These are phyloP conservation scores for Rhododendron mucronatum DNA, from an alignment of 148 eudicot species.

Conservation along the genomic window DNA sequence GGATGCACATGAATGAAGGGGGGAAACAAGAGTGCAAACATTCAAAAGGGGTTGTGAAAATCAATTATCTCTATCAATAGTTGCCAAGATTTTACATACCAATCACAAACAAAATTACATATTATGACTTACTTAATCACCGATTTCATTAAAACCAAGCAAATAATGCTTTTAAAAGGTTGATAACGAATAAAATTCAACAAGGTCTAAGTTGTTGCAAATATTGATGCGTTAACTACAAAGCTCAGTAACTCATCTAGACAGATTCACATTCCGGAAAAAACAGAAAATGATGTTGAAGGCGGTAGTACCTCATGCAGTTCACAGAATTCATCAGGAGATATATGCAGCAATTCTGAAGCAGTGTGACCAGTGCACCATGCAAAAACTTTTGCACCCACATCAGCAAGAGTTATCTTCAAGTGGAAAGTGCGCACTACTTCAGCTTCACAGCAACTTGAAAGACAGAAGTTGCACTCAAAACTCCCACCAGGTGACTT, in stretches of 20 bases:
- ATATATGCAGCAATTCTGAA: conserved; percentile 79
- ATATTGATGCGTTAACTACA: background rate
- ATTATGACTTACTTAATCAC: background rate
- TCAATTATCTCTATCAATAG: background rate
- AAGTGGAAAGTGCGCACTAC: conserved; percentile 59
- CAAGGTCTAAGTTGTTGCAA: background rate
- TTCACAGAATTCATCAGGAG: conserved; percentile 74
- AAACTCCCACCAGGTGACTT: conserved; percentile 31
- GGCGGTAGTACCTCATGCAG: conserved; percentile 72
- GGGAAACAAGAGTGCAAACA: background rate
- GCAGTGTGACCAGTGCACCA: conserved; percentile 95
- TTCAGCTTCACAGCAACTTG: conserved; percentile 44
- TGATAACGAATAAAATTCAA: background rate
- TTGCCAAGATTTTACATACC: background rate
- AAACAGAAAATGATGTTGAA: background rate
- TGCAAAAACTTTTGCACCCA: conserved; percentile 62
- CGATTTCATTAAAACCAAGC: background rate
- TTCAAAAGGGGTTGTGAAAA: background rate
- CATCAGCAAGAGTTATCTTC: conserved; percentile 71
- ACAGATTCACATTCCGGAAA: background rate
- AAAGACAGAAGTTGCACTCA: conserved; percentile 64
- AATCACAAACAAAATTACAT: background rate
- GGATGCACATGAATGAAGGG: background rate
- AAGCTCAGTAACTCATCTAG: background rate
- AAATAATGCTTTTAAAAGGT: background rate